Base-by-base conservation (phyloP, 2,329 filamentous ascomycete genomes). In the Furcasterigmium sp. region DNA sequence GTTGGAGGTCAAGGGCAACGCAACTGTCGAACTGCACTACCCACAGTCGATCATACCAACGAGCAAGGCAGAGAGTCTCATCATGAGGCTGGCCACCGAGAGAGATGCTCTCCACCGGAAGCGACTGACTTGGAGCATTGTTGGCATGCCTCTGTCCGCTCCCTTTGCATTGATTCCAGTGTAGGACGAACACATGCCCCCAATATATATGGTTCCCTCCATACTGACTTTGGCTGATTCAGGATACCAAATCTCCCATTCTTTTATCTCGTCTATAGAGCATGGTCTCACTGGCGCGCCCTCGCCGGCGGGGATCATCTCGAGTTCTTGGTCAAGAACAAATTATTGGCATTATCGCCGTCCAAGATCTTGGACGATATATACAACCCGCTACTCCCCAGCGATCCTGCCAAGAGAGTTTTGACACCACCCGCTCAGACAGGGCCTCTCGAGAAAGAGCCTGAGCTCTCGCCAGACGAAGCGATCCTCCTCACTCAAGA, bases 161-260 rank as follows among this genome's bases (percentile, higher is more conserved):
- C 93, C 93, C 0, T 80, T 97, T 62, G 90, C 82, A 4, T 65
- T 96, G 37, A 70, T 98, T 35, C 93, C 93, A 37, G 60, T 97
- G 89, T 94, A 78, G 67, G 87, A 71, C 13, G 10, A 30, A 41
- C 8, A 29, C 4, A 15, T 26, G 36, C 25, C 43, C 30, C n/a
- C n/a, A n/a, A n/a, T n/a, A n/a, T n/a, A n/a, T n/a, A n/a, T n/a
- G n/a, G n/a, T n/a, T n/a, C n/a, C n/a, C n/a, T n/a, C n/a, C n/a
- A n/a, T n/a, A n/a, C n/a, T n/a, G n/a, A n/a, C n/a, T 28, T 8
- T 28, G 21, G 18, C 7, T 17, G 4, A n/a, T 41, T 10, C 52
- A 94, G 88, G 49, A 76, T 96, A 50, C 91, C 91, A 28, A 96
- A 98, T 60, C 72, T 98, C 11, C 93, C 93, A 15, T 97, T 97